phyloP scores from a whole-genome alignment of 768 basidiomycete species.

The Collybia sordida region DNA sequence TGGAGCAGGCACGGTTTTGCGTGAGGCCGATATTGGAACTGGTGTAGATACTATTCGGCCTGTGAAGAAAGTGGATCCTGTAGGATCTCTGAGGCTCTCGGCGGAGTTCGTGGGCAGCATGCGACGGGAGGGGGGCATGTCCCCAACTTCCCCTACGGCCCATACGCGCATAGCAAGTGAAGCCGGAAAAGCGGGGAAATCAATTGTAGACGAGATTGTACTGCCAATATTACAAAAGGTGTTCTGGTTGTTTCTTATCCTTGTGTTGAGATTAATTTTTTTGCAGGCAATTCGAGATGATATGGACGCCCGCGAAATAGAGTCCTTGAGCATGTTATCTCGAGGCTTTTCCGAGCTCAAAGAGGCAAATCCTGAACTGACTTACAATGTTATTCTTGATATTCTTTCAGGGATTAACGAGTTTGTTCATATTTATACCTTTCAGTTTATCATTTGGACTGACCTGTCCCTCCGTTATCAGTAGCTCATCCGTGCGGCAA shows the following conservation, averaged over 20 bases:
- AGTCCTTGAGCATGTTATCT: conserved; percentile 85
- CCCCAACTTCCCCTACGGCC: conserved; percentile 48
- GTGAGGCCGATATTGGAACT: conserved; percentile 81
- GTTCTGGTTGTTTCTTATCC: conserved; percentile 10
- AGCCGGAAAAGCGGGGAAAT: conserved; percentile 58
- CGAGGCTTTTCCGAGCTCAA: conserved; percentile 88
- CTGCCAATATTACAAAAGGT: conserved; percentile 79
- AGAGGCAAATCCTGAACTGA: conserved; percentile 78
- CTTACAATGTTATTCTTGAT: conserved; percentile 87
- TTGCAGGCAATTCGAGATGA: conserved; percentile 71
- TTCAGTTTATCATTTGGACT: conserved; percentile 6
- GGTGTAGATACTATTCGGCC: conserved; percentile 91
- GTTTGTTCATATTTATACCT: conserved; percentile 44
- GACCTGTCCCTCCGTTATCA: conserved; percentile 24
- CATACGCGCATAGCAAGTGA: conserved; percentile 58
- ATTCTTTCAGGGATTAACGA: conserved; percentile 89
- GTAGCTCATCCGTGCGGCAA: conserved; percentile 75
- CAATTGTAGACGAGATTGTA: conserved; percentile 82
- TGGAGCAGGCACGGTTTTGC: conserved; percentile 71
- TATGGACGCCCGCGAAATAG: conserved; percentile 86
- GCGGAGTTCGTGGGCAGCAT: conserved; percentile 79
- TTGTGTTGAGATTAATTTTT: conserved; percentile 1
- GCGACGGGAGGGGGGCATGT: conserved; percentile 52
- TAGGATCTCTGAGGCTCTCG: conserved; percentile 73
- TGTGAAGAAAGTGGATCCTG: conserved; percentile 86